A percentile compares a stretch with the other conserved stretches of the same genome.
Evolutionary conservation across 352 stramenopile species (phyloP).

Genomic region (Phytopythium cucurbitacearum): DNA sequence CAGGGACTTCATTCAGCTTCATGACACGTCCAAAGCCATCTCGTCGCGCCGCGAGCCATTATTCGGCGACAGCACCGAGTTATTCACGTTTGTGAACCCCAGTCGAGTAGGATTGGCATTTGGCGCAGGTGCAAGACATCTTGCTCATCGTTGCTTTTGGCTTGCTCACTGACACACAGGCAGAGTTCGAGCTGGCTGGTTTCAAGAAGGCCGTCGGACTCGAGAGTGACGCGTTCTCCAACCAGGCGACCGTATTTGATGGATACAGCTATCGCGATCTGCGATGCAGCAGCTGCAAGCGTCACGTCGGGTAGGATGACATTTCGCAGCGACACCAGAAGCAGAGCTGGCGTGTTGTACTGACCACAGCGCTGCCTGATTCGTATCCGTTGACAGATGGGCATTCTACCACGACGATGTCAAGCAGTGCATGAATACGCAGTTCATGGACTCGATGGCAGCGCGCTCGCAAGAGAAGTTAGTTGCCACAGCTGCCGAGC

Average conservation of each 20-base stretch:
- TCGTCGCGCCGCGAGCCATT: slow-evolving; percentile 39
- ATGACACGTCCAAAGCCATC: slow-evolving; percentile 75
- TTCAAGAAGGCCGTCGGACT: slow-evolving; percentile 60
- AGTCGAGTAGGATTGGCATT: slow-evolving; percentile 36
- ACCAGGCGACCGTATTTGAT: slow-evolving; percentile 75
- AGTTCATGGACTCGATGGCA: slow-evolving; percentile 46
- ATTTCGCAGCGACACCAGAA: not conserved
- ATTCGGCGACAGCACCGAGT: slow-evolving; percentile 40
- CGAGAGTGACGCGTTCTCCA: slow-evolving; percentile 60
- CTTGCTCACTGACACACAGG: slow-evolving; percentile 15
- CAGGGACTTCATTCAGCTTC: slow-evolving; percentile 69
- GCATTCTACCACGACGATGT: slow-evolving; percentile 79
- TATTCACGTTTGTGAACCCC: slow-evolving; percentile 80
- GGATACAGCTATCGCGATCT: slow-evolving; percentile 80
- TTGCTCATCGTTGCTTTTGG: not conserved
- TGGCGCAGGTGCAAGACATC: not conserved
- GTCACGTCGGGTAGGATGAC: slow-evolving; percentile 55
- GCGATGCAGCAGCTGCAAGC: slow-evolving; percentile 68
- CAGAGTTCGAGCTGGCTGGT: slow-evolving; percentile 73
- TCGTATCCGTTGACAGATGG: slow-evolving; percentile 32
- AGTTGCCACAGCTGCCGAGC: slow-evolving; percentile 22
- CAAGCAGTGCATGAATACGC: slow-evolving; percentile 63
- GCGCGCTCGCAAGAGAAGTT: slow-evolving; percentile 34
- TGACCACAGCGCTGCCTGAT: not conserved
- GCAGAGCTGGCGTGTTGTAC: not conserved